A percentile compares a stretch with the other conserved stretches of the same genome.
Evolutionary conservation across 768 basidiomycete genomes (phyloP).

Genomic region (Pulveroboletus sp.): DNA sequence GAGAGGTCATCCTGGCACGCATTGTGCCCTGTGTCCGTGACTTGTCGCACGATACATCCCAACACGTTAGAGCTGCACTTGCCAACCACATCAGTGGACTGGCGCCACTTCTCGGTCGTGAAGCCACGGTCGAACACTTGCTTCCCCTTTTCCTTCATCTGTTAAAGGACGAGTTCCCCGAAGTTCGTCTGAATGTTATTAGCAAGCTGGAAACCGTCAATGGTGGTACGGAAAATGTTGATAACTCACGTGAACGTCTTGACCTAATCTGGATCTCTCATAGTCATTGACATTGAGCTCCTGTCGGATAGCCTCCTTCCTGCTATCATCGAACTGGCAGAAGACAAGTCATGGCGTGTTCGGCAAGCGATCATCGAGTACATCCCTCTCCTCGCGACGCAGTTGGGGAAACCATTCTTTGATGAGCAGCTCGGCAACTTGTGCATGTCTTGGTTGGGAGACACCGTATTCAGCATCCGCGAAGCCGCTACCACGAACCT

Average conservation of each 20-base stretch:
- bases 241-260: not conserved
- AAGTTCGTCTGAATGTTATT: slow-evolving; percentile 96
- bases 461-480: slow-evolving; percentile 97
- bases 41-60: slow-evolving; percentile 88
- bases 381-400: slow-evolving; percentile 97
- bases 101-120: slow-evolving; percentile 89
- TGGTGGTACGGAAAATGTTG: slow-evolving; percentile 52
- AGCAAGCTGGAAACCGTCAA: slow-evolving; percentile 98
- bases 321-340: slow-evolving; percentile 95
- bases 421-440: slow-evolving; percentile 95
- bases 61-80: slow-evolving; percentile 95
- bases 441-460: slow-evolving; percentile 99
- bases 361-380: slow-evolving; percentile 99
- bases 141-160: slow-evolving; percentile 94
- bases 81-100: slow-evolving; percentile 96
- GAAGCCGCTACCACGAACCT: slow-evolving; percentile 98
- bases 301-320: slow-evolving; percentile 94
- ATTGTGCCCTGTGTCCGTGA: slow-evolving; percentile 95
- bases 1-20: slow-evolving; percentile 88
- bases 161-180: slow-evolving; percentile 97
- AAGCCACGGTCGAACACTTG: slow-evolving; percentile 94
- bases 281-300: slow-evolving; percentile 97
- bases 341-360: slow-evolving; percentile 99
- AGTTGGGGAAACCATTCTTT: slow-evolving; percentile 94
- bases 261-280: slow-evolving; percentile 8